Base-by-base conservation (phyloP, 2,329 filamentous ascomycete genomes). In the Beauveria varroae region DNA sequence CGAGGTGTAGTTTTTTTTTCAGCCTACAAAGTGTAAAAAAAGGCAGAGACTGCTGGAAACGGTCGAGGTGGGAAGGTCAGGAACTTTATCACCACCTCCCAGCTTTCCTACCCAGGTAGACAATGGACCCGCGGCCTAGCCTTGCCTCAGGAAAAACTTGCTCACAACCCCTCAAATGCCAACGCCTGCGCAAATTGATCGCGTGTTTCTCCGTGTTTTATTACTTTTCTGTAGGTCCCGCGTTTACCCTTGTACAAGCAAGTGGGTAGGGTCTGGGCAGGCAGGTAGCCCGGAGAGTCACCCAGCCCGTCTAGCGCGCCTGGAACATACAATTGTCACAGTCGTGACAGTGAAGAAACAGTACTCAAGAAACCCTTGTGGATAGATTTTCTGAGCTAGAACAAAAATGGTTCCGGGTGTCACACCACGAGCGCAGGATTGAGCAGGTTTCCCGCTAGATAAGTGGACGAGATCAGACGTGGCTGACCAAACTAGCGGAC, bases 401-500 rank as follows among this genome's bases (percentile, higher is more conserved):
- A 14, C 5, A n/a, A 46, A 59, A 53, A 24, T 10, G 47, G 57
- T 24, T 34, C 47, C 2, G 18, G 5, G 16, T 20, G 40, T 54
- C 40, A 53, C 41, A 53, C 49, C 41, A 54, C n/a, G 5, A 53
- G 57, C 49, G 57, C 57, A 54, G 20, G 50, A 60, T 60, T 60
- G 57, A 60, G 57, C 57, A 60, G 49, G 57, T 60, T 60, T 60
- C 26, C 24, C 49, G 49, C 49, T 20, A 51, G 16, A 7, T n/a
- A 43, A 18, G 37, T n/a, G 16, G 30, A 8, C n/a, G 26, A n/a
- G 43, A 47, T 20, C 43, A n/a, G 54, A 57, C 49, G 54, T 40
- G 54, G 43, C 54, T 57, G 20, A 16, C 18, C 18, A 12, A 37
- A 26, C 43, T 57, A 57, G 28, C n/a, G 54, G 20, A 10, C 26